Percentiles rank a stretch among this genome's conserved stretches.
These are phyloP conservation scores for Teratosphaeria pseudoeucalypti DNA, from an alignment of 2,329 filamentous ascomycete species.

Conservation along the genomic window DNA sequence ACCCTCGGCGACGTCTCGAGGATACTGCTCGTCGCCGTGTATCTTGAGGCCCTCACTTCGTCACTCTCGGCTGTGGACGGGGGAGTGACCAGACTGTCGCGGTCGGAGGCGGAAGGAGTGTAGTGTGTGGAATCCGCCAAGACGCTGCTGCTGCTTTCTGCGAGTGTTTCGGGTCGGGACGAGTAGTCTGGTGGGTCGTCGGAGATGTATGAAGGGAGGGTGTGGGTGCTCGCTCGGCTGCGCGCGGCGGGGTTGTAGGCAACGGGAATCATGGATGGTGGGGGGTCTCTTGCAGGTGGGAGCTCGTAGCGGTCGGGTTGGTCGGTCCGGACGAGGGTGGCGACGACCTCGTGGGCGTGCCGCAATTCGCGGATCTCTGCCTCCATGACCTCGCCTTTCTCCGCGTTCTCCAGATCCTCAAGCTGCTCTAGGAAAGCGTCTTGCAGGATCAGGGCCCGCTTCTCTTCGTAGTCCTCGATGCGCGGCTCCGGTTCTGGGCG, in stretches of 20 bases:
- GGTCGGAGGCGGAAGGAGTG: slow-evolving; percentile 17
- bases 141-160: slow-evolving; percentile 18
- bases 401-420: slow-evolving; percentile 37
- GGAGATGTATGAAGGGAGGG: slow-evolving; percentile 26
- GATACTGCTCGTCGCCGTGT: slow-evolving; percentile 32
- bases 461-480: slow-evolving; percentile 41
- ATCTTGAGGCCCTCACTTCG: slow-evolving; percentile 7
- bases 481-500: slow-evolving; percentile 23
- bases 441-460: slow-evolving; percentile 37
- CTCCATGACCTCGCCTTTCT: slow-evolving; percentile 32
- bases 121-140: slow-evolving; percentile 36
- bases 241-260: slow-evolving; percentile 19
- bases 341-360: slow-evolving; percentile 43
- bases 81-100: neutral
- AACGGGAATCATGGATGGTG: slow-evolving; percentile 16
- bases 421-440: slow-evolving; percentile 22
- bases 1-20: slow-evolving; percentile 30
- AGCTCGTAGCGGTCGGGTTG: slow-evolving; percentile 22
- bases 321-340: slow-evolving; percentile 18
- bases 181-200: slow-evolving; percentile 36
- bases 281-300: slow-evolving; percentile 12
- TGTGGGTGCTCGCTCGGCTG: slow-evolving; percentile 22
- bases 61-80: slow-evolving; percentile 1
- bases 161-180: slow-evolving; percentile 23
- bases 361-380: slow-evolving; percentile 42